A percentile compares a stretch with the other conserved stretches of the same genome.
Evolutionary conservation across 345 rosid genomes (phyloP).

Genomic region (Nephelium lappaceum): DNA sequence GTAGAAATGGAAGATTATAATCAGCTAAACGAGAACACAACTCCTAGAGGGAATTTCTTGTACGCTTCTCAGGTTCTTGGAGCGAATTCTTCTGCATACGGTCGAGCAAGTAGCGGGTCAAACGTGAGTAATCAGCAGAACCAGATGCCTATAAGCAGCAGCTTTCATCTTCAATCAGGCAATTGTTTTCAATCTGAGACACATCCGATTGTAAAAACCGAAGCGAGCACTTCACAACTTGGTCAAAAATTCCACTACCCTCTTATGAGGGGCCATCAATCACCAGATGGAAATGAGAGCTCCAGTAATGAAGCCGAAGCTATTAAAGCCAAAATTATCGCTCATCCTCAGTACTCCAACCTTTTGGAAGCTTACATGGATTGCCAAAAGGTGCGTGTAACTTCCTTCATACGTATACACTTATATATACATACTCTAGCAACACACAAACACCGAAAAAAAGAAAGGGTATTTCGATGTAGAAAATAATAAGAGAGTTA

Average conservation of each 20-base stretch:
- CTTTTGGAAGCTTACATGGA: constrained; percentile 93
- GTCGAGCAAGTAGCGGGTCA: constrained; percentile 44
- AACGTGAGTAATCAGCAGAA: constrained; percentile 36
- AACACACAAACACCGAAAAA: not conserved
- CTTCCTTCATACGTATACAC: not conserved
- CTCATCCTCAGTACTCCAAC: constrained; percentile 89
- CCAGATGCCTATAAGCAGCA: constrained; percentile 37
- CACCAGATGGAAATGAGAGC: constrained; percentile 53
- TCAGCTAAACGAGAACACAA: constrained; percentile 57
- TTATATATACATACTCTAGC: not conserved
- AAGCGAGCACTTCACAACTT: constrained; percentile 57
- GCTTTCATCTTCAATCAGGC: constrained; percentile 53
- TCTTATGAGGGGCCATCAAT: constrained; percentile 53
- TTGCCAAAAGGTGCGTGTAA: constrained; percentile 80
- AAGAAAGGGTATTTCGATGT: not conserved
- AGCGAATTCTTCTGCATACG: constrained; percentile 53
- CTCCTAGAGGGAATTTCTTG: constrained; percentile 71
- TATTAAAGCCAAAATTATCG: constrained; percentile 89
- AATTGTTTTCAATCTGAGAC: constrained; percentile 61
- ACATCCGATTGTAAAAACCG: constrained; percentile 71
- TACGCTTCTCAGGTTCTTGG: constrained; percentile 56
- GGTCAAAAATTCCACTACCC: constrained; percentile 60
- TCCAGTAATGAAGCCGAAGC: constrained; percentile 55
- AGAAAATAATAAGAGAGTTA: not conserved
- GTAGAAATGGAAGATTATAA: constrained; percentile 71